Conservation (phyloP, 176 grass and related monocot species). For the barley (Hordeum vulgare) region MorexV3_pseudomolecules_assembly NC_058524.1:266769204-266769703, state of each 20-base stretch:
- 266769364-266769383: neutral
- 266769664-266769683: neutral
- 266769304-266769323: neutral
- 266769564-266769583: too few species aligned
- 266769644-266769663: neutral
- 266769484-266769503: neutral
- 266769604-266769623: too few species aligned
- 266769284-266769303: neutral
- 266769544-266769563: neutral
- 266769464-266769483: neutral
- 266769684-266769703: neutral
- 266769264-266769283: neutral
- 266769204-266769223: neutral
- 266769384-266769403: neutral
- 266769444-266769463: neutral
- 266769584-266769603: too few species aligned
- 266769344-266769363: neutral
- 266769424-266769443: neutral
- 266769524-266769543: neutral
- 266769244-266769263: neutral
- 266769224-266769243: neutral
- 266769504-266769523: neutral
- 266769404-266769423: neutral
- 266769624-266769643: too few species aligned
- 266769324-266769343: neutral